A percentile compares a stretch with the other conserved stretches of the same genome.
These are phyloP conservation scores for Corymbia maculata DNA, from an alignment of 345 rosid genomes.

Conservation along the genomic window DNA sequence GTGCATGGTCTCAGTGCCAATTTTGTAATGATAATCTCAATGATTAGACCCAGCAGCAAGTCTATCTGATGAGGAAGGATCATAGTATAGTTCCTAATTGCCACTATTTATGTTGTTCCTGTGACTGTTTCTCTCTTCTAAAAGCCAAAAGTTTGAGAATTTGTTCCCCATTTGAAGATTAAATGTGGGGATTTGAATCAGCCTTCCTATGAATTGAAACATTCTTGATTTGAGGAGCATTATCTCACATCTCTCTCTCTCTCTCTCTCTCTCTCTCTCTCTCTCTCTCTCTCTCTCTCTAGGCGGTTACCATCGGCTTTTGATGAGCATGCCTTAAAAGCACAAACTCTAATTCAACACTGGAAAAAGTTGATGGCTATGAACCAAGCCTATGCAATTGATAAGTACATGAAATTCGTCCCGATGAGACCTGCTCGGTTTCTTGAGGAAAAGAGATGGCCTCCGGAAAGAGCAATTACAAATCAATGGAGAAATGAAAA, in stretches of 20 bases:
- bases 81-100: not conserved
- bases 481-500: conserved; percentile 9
- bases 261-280: not conserved
- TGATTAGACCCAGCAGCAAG: not conserved
- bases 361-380: not conserved
- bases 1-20: not conserved
- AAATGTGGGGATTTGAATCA: not conserved
- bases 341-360: not conserved
- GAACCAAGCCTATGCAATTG: not conserved
- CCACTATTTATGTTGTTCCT: not conserved
- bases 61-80: not conserved
- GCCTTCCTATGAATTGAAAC: not conserved
- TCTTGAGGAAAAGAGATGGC: conserved; percentile 34
- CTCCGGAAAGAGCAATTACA: conserved; percentile 7
- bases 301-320: not conserved
- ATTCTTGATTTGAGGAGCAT: not conserved
- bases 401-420: not conserved
- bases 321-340: not conserved
- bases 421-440: conserved; percentile 17
- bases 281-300: not conserved
- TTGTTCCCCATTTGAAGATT: not conserved
- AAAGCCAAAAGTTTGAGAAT: not conserved
- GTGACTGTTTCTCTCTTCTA: not conserved
- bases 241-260: not conserved
- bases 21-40: not conserved